Percentiles rank a stretch among this genome's conserved stretches.
Conservation (phyloP, 768 basidiomycete genomes). For the Thelephora ganbajun region DNA sequence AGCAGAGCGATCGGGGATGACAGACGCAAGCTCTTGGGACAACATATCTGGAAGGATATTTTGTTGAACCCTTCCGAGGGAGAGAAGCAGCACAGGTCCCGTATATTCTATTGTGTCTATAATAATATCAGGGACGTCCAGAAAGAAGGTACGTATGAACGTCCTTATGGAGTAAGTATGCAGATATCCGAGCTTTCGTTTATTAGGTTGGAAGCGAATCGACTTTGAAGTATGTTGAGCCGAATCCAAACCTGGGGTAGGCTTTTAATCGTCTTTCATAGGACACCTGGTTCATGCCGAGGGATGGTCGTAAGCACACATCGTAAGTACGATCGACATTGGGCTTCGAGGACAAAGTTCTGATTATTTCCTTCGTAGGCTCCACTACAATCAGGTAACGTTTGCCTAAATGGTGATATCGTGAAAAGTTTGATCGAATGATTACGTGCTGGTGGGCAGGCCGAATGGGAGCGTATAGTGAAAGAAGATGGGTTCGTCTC, state of each 20-base stretch:
- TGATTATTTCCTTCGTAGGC: slow-evolving; percentile 1
- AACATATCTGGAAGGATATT: slow-evolving; percentile 28
- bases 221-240: slow-evolving; percentile 31
- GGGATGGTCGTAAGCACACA: not conserved
- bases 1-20: not conserved
- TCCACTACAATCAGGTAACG: not conserved
- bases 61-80: slow-evolving; percentile 18
- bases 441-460: no score
- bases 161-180: not conserved
- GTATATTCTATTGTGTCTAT: slow-evolving; percentile 27
- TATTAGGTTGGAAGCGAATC: slow-evolving; percentile 33
- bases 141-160: slow-evolving; percentile 25
- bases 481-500: no score
- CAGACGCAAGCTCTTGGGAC: slow-evolving; percentile 22
- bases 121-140: slow-evolving; percentile 26
- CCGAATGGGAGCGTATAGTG: no score
- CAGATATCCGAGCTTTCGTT: not conserved
- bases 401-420: no score
- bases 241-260: slow-evolving; percentile 10
- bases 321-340: not conserved
- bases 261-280: not conserved
- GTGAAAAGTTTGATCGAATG: not conserved
- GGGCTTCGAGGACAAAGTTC: not conserved
- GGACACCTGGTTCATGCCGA: not conserved
- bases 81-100: slow-evolving; percentile 14